Evolutionary conservation across 2,329 filamentous ascomycete genomes (phyloP).

Genomic region (Clarireedia homoeocarpa): DNA sequence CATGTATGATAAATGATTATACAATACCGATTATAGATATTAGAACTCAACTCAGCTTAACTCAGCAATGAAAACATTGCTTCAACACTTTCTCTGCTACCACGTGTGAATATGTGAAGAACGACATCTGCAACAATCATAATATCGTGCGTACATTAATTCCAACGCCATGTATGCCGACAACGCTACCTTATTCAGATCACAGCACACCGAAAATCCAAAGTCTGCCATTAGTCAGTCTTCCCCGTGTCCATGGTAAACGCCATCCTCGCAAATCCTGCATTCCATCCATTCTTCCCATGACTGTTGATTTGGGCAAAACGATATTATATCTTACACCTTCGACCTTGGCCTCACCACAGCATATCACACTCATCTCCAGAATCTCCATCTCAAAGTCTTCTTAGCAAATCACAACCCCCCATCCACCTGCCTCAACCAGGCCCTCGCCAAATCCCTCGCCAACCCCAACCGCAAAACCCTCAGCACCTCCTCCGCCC

Average conservation of each 20-base stretch:
- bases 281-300: background rate
- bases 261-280: background rate
- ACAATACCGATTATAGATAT: background rate
- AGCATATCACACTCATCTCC: too few species aligned
- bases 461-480: slow-evolving; percentile 67
- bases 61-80: background rate
- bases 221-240: background rate
- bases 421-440: slow-evolving; percentile 56
- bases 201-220: background rate
- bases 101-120: too few species aligned
- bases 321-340: too few species aligned
- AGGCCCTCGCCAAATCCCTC: slow-evolving; percentile 62
- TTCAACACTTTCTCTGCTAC: background rate
- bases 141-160: background rate
- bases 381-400: too few species aligned
- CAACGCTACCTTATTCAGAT: background rate
- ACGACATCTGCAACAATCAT: background rate
- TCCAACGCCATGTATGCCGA: background rate
- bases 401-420: slow-evolving; percentile 18
- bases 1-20: background rate
- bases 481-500: slow-evolving; percentile 62
- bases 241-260: background rate
- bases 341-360: too few species aligned
- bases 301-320: background rate
- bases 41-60: background rate